Evolutionary conservation across 1,139 yeast genomes (phyloP), one percentile per base, ranked within the genome.

Genomic region (Taphrina flavorubra): DNA sequence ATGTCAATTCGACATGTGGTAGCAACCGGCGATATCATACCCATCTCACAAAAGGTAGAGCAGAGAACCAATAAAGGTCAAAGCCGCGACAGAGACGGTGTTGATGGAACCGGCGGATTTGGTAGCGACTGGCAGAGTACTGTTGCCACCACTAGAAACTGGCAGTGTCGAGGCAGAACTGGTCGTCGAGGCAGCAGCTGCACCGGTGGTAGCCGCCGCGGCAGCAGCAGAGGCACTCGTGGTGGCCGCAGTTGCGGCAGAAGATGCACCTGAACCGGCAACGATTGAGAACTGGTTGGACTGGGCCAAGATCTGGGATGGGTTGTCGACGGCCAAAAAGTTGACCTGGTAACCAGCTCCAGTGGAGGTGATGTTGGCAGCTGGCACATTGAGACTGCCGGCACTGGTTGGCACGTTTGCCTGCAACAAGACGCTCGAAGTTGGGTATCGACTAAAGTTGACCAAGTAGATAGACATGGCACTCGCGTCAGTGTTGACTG

Each of bases 301-400:
- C 46, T 65, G 68, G 1, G 68, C 68, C 36, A 57, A 55, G n/a
- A 65, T 65, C 68, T 65, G 68, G 34, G 58, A 40, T 16, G 67
- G 42, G 46, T 57, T 49, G 18, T 39, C 58, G 47, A 55, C 63
- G 5, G 68, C 47, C 13, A 65, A 57, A 34, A 65, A 18, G 61
- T 65, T 65, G 63, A 65, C 34, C 42, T 65, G 68, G 63, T 51
- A 49, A 13, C 67, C 67, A 2, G 63, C 37, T 8, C 63, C 68
- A 6, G 57, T 31, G 7, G 57, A 39, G 18, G 46, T 40, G 31
- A 65, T 16, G 59, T 51, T 49, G n/a, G 56, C 42, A 7, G 57
- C 58, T 44, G 47, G 42, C 14, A 65, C 40, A 14, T 58, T 47
- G 39, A 57, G 16, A 13, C 44, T 25, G 1, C 68, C 68, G 18